Base-by-base conservation (phyloP, 1,284 basidiomycete species). In the Schizopora paradoxa region DNA sequence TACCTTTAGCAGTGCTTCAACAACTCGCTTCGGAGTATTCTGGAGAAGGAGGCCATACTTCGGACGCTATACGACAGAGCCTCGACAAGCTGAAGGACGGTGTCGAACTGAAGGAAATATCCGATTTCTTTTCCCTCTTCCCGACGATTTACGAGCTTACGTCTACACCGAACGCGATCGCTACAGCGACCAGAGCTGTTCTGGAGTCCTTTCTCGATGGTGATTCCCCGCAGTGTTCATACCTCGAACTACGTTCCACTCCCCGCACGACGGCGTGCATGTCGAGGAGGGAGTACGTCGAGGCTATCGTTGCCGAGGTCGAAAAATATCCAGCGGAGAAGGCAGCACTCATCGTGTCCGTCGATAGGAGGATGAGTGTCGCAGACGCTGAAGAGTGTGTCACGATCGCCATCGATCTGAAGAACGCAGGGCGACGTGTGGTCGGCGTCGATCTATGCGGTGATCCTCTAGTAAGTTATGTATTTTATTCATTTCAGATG, bases 381-480 rank as follows among this genome's bases (percentile, higher is more conserved):
- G 58, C 61, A 0, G 74, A 72, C 3, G 62, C 78, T 27, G 51
- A 59, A 14, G 82, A 87, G 51, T 77, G 77, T 48, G 61, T 89
- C 0, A 64, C 67, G 7, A 63, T 82, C 14, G 83, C 84, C 0
- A 66, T 75, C 5, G 58, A 62, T 43, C 58, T 91, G 43, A 79
- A 71, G 49, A 52, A 60, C 1, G 72, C 72, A 28, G 83, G 84
- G 0, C 60, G 77, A 36, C 67, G 81, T 3, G 68, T 91, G 2
- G 83, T 91, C 6, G 89, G 86, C 4, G 61, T 92, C 2, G 89
- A 92, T 63, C 63, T 92, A 0, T 90, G 87, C 54, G 89, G 89
- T 0, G 76, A 88, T 62, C 86, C 87, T 0, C 58, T 60, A 47
- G 72, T 74, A 41, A 31, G 65, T 37, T 23, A 11, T 37, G 5